Base-by-base conservation (phyloP, 164 flowering plant genomes). In the Vitis vinifera region DNA sequence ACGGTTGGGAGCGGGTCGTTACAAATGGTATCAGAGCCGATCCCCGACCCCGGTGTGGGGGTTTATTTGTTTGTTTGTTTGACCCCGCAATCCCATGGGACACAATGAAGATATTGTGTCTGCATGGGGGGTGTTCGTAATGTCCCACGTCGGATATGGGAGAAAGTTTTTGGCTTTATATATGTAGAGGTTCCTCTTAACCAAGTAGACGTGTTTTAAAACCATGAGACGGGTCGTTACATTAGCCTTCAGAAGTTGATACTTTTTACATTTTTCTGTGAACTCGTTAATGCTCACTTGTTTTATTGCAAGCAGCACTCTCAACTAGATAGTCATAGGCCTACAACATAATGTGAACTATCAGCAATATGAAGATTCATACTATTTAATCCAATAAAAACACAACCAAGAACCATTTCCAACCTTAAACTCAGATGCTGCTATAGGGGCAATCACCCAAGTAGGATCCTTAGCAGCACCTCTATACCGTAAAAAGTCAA, bases 351-450 rank as follows among this genome's bases (percentile, higher is more conserved):
- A 56, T 2, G 11, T 63, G 55, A 16, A 29, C 13, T n/a, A 14
- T 51, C 10, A n/a, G 56, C 19, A 49, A 17, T 31, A 29, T 10
- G n/a, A 17, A 51, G 0, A 23, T 15, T n/a, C 3, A 56, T 10
- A 55, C 9, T 8, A 10, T 13, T 49, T 8, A 62, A 17, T 55
- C 58, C 9, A 59, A 63, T 1, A 23, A 19, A 55, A 50, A 9
- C 13, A 50, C 9, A 10, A 51, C 15, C 44, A 70, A 23, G 16
- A 55, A 52, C 51, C 23, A 67, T 12, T 44, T 58, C 52, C 19
- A 23, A 88, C 97, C 92, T 90, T 86, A 75, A 77, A 81, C 69
- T 94, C 98, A 2, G 95, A 87, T 30, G 79, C 83, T 17, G 85
- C 59, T 3, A 88, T 68, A 6, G 76, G 63, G 27, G 77, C 79